phyloP scores from a whole-genome alignment of 2,329 filamentous ascomycete species.

The Fusarium sp. region DNA sequence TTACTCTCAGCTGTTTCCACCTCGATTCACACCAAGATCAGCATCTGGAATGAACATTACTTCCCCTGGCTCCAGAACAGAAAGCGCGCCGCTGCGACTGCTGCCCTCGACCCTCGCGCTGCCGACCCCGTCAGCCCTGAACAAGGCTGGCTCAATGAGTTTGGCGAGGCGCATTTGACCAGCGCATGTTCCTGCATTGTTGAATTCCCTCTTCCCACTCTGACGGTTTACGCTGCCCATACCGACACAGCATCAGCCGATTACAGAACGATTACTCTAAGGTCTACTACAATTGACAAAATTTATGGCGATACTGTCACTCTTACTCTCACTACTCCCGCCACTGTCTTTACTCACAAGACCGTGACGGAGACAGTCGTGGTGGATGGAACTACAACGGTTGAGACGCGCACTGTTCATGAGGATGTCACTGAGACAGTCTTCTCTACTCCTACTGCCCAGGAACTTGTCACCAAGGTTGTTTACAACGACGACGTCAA shows the following conservation, averaged over 20 bases:
- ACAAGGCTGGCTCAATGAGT: slow-evolving; percentile 19
- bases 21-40: background rate
- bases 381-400: slow-evolving; percentile 1
- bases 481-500: slow-evolving; percentile 7
- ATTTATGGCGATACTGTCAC: slow-evolving; percentile 13
- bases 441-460: slow-evolving; percentile 7
- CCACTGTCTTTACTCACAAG: background rate
- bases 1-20: background rate
- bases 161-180: slow-evolving; percentile 10
- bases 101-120: background rate
- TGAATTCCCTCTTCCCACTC: slow-evolving; percentile 15
- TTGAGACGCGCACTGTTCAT: slow-evolving; percentile 6
- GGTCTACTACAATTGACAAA: slow-evolving; percentile 13
- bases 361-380: slow-evolving; percentile 11
- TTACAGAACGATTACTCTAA: slow-evolving; percentile 4
- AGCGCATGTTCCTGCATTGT: slow-evolving; percentile 30
- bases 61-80: slow-evolving; percentile 19
- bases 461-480: slow-evolving; percentile 4
- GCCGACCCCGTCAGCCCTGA: background rate
- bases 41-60: slow-evolving; percentile 10
- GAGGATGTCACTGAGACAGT: slow-evolving; percentile 20
- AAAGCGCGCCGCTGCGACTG: slow-evolving; percentile 7
- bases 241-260: background rate
- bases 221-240: slow-evolving; percentile 2
- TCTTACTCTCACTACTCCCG: slow-evolving; percentile 1